phyloP scores from a whole-genome alignment of 495 filamentous ascomycete species.

The Elasticomyces elasticus region DNA sequence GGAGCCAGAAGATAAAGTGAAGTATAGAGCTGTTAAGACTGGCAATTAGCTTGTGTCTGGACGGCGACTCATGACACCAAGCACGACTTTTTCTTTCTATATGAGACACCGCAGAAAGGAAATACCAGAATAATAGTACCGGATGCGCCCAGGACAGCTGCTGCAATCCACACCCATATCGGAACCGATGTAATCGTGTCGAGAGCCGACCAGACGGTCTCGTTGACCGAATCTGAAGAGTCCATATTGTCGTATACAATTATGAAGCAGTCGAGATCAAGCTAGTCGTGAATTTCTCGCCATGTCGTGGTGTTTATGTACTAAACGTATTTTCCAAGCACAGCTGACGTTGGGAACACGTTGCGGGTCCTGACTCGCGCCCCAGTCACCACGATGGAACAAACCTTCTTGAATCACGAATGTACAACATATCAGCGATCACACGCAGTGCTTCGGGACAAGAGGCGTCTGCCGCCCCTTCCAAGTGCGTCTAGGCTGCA shows the following conservation, averaged over 20 bases:
- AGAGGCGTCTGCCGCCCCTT: too few relatives aligned
- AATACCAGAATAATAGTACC: conserved; percentile 20
- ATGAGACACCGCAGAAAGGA: conserved; percentile 13
- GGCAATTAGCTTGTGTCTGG: neutral
- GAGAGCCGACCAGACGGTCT: conserved; percentile 13
- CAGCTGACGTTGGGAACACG: too few relatives aligned
- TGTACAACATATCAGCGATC: too few relatives aligned
- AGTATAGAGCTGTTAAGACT: conserved; percentile 50
- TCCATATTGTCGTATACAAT: conserved; percentile 10
- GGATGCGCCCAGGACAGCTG: conserved; percentile 2
- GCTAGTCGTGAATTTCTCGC: neutral
- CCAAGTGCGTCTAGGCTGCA: too few relatives aligned
- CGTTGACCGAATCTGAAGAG: conserved; percentile 13
- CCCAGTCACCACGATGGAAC: too few relatives aligned
- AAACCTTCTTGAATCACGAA: too few relatives aligned
- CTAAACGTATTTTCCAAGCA: too few relatives aligned
- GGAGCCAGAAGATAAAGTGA: conserved; percentile 67
- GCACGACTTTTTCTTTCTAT: neutral
- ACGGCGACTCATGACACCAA: neutral
- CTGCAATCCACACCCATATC: conserved; percentile 12
- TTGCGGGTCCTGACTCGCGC: too few relatives aligned
- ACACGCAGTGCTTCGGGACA: too few relatives aligned
- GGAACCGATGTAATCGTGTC: conserved; percentile 12
- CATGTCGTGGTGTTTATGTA: neutral
- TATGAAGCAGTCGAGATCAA: neutral